Percentiles rank a stretch among this genome's conserved stretches.
These are phyloP conservation scores for Byssochlamys sp. DNA, from an alignment of 2,329 filamentous ascomycete genomes.

Conservation along the genomic window DNA sequence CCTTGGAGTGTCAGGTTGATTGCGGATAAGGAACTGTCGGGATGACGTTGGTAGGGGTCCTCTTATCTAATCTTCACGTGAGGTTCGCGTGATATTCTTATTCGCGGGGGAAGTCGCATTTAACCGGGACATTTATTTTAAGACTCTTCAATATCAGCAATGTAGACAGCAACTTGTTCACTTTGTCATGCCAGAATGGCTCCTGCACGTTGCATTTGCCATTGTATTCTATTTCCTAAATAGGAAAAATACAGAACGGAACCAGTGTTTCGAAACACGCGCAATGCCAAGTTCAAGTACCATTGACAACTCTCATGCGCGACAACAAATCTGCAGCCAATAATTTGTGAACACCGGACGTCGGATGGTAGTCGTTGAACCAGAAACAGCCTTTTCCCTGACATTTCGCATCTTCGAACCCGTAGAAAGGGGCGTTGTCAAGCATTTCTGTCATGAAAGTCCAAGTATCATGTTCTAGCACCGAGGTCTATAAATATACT, in stretches of 20 bases:
- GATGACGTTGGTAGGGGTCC: background rate
- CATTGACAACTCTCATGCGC: background rate
- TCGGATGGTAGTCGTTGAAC: constrained; percentile 9
- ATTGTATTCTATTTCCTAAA: too few relatives aligned
- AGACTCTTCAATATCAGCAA: background rate
- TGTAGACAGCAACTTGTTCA: background rate
- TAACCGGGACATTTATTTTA: background rate
- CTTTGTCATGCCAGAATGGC: too few relatives aligned
- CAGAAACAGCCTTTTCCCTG: constrained; percentile 7
- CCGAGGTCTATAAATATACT: constrained; percentile 1
- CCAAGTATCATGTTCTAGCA: constrained; percentile 7
- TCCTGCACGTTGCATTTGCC: too few relatives aligned
- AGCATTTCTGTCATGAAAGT: constrained; percentile 7
- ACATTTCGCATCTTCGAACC: constrained; percentile 5
- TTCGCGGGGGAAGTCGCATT: background rate
- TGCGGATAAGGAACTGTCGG: background rate
- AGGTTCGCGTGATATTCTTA: background rate
- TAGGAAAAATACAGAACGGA: too few relatives aligned
- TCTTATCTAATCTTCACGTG: constrained; percentile 9
- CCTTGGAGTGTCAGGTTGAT: too few relatives aligned
- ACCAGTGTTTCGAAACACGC: too few relatives aligned
- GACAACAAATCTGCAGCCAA: constrained; percentile 3
- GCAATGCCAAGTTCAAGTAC: too few relatives aligned
- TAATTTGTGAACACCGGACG: constrained; percentile 4
- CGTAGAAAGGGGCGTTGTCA: constrained; percentile 5